These are phyloP conservation scores for Rhamnella rubrinervis DNA, from an alignment of 331 rosid genomes.

Conservation along the genomic window DNA sequence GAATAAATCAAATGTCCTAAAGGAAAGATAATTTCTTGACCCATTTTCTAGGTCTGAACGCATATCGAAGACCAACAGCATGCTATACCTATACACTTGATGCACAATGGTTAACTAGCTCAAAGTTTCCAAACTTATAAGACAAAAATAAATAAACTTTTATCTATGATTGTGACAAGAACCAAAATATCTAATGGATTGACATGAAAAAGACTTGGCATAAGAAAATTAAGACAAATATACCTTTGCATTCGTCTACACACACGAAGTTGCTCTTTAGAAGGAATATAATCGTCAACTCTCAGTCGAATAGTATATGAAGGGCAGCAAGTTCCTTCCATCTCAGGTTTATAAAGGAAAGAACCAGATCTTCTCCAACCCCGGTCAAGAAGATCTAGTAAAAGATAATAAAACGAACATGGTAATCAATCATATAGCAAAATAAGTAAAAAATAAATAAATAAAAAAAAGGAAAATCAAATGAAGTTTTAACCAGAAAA, in stretches of 20 bases:
- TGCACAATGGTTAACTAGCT: background rate
- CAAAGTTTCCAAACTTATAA: background rate
- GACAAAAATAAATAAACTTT: background rate
- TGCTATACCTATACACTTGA: background rate
- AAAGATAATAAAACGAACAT: slow-evolving; percentile 20
- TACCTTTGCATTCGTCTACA: slow-evolving; percentile 80
- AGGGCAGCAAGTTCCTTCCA: slow-evolving; percentile 93
- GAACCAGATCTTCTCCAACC: slow-evolving; percentile 98
- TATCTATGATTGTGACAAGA: background rate
- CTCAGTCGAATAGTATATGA: slow-evolving; percentile 84
- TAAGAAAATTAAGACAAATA: slow-evolving; percentile 10
- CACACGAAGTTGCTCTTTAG: slow-evolving; percentile 83
- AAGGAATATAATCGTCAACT: slow-evolving; percentile 65
- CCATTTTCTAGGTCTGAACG: background rate
- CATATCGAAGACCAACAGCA: too few species aligned
- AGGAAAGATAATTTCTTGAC: background rate
- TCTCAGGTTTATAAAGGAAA: slow-evolving; percentile 86
- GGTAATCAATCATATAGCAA: background rate
- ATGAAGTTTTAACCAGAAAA: slow-evolving; percentile 12
- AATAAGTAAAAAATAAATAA: background rate
- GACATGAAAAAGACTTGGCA: background rate
- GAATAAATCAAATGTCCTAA: background rate
- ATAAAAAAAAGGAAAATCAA: background rate
- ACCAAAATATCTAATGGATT: background rate
- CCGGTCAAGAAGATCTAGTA: slow-evolving; percentile 80